Percentiles rank a stretch among this genome's conserved stretches.
phyloP scores from a whole-genome alignment of 2,329 filamentous ascomycete species.

The Aureobasidium uvarum region DNA sequence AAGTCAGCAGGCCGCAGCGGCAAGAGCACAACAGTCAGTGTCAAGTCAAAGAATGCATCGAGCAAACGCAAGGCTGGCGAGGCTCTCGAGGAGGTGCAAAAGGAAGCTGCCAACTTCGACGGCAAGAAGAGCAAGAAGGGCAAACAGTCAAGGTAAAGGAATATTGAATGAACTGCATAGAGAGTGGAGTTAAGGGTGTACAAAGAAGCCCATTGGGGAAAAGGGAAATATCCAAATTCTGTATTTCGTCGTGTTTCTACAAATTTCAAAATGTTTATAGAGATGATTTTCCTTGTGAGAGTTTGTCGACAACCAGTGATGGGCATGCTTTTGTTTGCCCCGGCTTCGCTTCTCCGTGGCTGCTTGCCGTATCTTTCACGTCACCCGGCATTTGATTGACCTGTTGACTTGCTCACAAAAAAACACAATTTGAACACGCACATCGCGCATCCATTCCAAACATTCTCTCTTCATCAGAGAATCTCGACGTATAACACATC shows the following conservation, averaged over 20 bases:
- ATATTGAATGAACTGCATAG: slow-evolving; percentile 7
- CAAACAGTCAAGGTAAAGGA: slow-evolving; percentile 32
- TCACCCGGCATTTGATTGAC: background rate
- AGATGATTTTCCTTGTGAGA: too few species aligned
- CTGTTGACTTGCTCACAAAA: background rate
- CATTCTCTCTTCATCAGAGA: too few species aligned
- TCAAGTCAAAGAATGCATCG: slow-evolving; percentile 45
- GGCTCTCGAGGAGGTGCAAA: slow-evolving; percentile 39
- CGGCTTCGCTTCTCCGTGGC: background rate
- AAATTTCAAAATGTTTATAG: background rate
- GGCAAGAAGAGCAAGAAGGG: slow-evolving; percentile 36
- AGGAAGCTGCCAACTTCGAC: slow-evolving; percentile 36
- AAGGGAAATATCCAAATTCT: slow-evolving; percentile 15
- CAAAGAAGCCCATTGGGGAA: background rate
- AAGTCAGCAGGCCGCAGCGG: slow-evolving; percentile 44
- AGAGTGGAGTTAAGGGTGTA: slow-evolving; percentile 20
- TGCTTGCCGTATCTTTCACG: background rate
- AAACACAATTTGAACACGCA: background rate
- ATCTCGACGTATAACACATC: fast-evolving
- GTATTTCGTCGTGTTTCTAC: slow-evolving; percentile 6
- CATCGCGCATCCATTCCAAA: background rate
- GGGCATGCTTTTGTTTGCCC: slow-evolving; percentile 1
- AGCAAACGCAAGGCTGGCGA: slow-evolving; percentile 42
- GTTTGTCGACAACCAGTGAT: background rate
- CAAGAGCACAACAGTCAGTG: slow-evolving; percentile 65